These are phyloP conservation scores for Sarcodon aspratus DNA, from an alignment of 768 basidiomycete genomes.

Conservation along the genomic window DNA sequence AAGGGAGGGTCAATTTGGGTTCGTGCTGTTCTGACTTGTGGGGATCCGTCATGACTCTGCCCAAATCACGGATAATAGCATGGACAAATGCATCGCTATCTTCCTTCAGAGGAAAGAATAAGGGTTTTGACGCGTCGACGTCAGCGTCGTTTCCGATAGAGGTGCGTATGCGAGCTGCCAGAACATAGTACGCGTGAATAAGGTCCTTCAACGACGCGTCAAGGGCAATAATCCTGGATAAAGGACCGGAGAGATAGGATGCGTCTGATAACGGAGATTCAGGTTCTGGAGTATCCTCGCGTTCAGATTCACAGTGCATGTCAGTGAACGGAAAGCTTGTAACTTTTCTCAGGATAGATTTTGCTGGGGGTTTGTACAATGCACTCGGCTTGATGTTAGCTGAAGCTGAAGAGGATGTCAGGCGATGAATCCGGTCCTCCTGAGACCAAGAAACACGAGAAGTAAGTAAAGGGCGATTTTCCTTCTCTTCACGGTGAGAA, in stretches of 20 bases:
- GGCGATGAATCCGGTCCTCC: slow-evolving; percentile 33
- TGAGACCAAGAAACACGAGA: slow-evolving; percentile 42
- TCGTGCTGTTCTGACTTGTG: background rate
- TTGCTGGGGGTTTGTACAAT: slow-evolving; percentile 34
- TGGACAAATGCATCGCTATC: slow-evolving; percentile 38
- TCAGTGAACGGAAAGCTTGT: slow-evolving; percentile 25
- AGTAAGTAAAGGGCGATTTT: slow-evolving; percentile 23
- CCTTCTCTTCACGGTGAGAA: slow-evolving; percentile 42
- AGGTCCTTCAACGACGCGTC: slow-evolving; percentile 42
- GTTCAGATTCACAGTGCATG: slow-evolving; percentile 20
- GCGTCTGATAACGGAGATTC: slow-evolving; percentile 51
- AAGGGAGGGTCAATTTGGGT: slow-evolving; percentile 33
- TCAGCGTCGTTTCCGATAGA: slow-evolving; percentile 29
- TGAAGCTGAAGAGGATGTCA: slow-evolving; percentile 17
- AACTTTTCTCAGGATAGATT: slow-evolving; percentile 61
- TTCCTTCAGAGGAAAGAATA: slow-evolving; percentile 60
- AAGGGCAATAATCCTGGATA: slow-evolving; percentile 43
- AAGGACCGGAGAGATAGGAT: slow-evolving; percentile 53
- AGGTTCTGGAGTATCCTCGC: slow-evolving; percentile 74
- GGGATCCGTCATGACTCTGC: slow-evolving; percentile 54
- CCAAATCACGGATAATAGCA: slow-evolving; percentile 59
- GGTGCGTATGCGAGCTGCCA: slow-evolving; percentile 52
- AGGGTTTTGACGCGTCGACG: slow-evolving; percentile 51
- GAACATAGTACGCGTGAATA: slow-evolving; percentile 63
- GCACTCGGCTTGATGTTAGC: slow-evolving; percentile 17